phyloP scores from a whole-genome alignment of 176 grass and related monocot genomes.

The Zoysia pacifica region DNA sequence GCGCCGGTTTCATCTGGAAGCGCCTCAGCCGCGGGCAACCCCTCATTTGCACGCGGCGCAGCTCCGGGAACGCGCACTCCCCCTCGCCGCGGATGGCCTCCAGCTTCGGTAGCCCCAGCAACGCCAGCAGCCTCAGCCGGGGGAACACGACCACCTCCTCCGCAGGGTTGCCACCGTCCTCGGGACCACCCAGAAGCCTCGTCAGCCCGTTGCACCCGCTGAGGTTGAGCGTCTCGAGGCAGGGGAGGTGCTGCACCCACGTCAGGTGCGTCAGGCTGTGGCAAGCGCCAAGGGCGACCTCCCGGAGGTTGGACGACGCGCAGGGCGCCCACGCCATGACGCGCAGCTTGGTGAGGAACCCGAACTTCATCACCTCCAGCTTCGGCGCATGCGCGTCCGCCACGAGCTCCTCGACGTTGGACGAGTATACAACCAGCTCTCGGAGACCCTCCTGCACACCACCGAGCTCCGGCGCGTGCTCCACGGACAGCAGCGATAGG shows the following conservation, averaged over 20 bases:
- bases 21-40: conserved; percentile 48
- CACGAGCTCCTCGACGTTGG: conserved; percentile 47
- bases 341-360: conserved; percentile 47
- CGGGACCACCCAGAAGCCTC: conserved; percentile 29
- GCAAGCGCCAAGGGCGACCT: conserved; percentile 54
- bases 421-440: conserved; percentile 48
- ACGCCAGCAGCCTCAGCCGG: conserved; percentile 48
- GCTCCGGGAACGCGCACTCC: conserved; percentile 51
- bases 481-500: conserved; percentile 44
- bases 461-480: conserved; percentile 38
- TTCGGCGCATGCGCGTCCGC: conserved; percentile 38
- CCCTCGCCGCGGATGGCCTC: conserved; percentile 38
- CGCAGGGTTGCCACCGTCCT: conserved; percentile 31
- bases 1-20: conserved; percentile 42
- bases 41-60: conserved; percentile 49
- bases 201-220: conserved; percentile 59
- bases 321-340: conserved; percentile 41
- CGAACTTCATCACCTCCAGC: conserved; percentile 54
- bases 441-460: conserved; percentile 47
- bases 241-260: conserved; percentile 59
- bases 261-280: conserved; percentile 49
- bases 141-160: conserved; percentile 51
- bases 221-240: conserved; percentile 54
- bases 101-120: conserved; percentile 50
- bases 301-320: conserved; percentile 47